Conservation (phyloP, 768 basidiomycete genomes). For the Tricholoma furcatifolium region DNA sequence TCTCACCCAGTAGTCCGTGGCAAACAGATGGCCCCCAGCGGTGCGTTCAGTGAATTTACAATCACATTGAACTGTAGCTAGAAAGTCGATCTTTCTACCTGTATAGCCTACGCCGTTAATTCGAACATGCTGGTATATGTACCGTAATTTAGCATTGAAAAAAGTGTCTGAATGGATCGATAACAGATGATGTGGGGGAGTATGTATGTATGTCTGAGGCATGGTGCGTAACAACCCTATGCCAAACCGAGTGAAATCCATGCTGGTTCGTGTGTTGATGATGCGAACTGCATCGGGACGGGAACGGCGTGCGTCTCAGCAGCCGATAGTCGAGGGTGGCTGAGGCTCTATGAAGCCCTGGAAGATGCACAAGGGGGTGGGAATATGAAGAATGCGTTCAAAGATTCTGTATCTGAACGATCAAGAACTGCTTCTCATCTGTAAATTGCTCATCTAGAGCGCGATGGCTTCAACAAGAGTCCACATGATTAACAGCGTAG, state of each 20-base stretch:
- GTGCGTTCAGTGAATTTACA: no score
- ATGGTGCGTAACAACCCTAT: background rate
- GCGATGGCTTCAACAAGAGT: background rate
- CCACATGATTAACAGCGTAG: background rate
- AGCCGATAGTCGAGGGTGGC: background rate
- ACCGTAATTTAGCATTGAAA: slow-evolving; percentile 1
- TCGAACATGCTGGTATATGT: slow-evolving; percentile 7
- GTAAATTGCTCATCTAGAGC: slow-evolving; percentile 89
- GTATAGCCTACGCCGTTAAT: background rate
- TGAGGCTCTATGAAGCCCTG: background rate
- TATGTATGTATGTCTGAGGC: background rate
- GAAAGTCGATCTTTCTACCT: no score
- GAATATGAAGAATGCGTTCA: slow-evolving; percentile 28
- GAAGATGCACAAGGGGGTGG: background rate
- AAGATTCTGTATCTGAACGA: slow-evolving; percentile 84
- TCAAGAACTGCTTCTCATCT: slow-evolving; percentile 96
- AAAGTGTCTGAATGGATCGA: slow-evolving; percentile 7
- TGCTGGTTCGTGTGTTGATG: slow-evolving; percentile 12
- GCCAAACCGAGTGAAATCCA: slow-evolving; percentile 2
- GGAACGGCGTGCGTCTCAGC: no score
- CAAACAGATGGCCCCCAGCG: no score
- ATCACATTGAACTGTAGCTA: no score
- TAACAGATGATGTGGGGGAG: background rate
- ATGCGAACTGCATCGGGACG: background rate
- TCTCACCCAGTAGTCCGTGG: no score